phyloP scores from a whole-genome alignment of 352 stramenopile species.

The Globisporangium spiculum region DNA sequence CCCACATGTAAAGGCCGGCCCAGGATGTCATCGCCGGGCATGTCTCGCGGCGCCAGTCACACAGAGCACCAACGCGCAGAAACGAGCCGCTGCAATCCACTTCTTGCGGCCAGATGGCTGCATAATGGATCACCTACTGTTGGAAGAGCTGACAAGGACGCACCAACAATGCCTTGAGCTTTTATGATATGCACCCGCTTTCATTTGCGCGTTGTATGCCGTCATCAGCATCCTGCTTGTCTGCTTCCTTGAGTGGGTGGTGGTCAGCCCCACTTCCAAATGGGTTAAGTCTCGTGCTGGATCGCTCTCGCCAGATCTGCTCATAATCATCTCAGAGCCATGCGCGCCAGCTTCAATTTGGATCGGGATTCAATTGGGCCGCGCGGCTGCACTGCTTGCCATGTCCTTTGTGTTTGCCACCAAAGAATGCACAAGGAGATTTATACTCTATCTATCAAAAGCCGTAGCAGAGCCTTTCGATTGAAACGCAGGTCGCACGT shows the following conservation, averaged over 20 bases:
- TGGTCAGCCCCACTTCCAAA: not conserved
- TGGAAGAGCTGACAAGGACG: not conserved
- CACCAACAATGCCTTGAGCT: not conserved
- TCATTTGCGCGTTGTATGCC: not conserved
- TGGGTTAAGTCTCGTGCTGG: not conserved
- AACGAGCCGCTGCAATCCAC: not conserved
- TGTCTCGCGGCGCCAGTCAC: not conserved
- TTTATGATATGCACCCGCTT: not conserved
- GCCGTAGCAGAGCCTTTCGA: not conserved
- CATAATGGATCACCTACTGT: not conserved
- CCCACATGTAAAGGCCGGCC: not conserved
- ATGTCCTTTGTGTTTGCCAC: not conserved
- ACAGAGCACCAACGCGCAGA: not conserved
- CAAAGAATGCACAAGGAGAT: not conserved
- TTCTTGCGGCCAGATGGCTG: conserved; percentile 8
- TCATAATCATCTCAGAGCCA: not conserved
- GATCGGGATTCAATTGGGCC: not conserved
- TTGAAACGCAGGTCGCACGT: not conserved
- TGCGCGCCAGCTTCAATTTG: not conserved
- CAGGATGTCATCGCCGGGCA: not conserved
- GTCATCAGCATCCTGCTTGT: no score
- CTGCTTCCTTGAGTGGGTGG: not conserved
- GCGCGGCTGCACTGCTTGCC: not conserved
- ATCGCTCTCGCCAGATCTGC: not conserved
- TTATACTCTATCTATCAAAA: not conserved